phyloP scores from a whole-genome alignment of 805 yeast species.

The Martiniozyma abietophila region DNA sequence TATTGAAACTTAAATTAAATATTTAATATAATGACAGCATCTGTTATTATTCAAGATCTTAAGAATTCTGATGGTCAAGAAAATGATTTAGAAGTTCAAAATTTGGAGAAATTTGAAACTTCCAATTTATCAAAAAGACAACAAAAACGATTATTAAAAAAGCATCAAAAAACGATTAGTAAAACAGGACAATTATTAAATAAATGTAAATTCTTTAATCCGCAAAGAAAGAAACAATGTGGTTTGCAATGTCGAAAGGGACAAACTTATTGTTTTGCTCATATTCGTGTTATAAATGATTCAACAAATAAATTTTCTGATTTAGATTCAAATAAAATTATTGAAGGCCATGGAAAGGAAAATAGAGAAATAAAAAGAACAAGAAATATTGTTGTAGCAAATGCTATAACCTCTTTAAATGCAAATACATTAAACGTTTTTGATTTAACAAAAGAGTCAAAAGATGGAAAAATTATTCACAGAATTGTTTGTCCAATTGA shows the following conservation, averaged over 20 bases:
- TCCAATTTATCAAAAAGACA: not conserved
- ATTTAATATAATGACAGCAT: too few species aligned
- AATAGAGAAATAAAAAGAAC: not conserved
- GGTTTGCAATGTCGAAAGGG: constrained; percentile 47
- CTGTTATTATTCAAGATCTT: too few species aligned
- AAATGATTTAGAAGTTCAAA: too few species aligned
- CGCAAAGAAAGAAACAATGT: constrained; percentile 47
- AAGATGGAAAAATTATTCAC: constrained; percentile 22
- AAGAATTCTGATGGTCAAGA: not conserved
- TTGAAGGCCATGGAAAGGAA: constrained; percentile 2
- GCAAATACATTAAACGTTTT: constrained; percentile 10
- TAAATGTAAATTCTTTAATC: constrained; percentile 40
- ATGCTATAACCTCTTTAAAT: not conserved
- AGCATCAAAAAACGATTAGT: constrained; percentile 4
- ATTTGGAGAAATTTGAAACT: too few species aligned
- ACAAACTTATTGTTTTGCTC: constrained; percentile 54
- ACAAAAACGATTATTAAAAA: not conserved
- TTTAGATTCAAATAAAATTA: too few species aligned
- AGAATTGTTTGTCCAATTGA: constrained; percentile 74
- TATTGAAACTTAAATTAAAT: too few species aligned
- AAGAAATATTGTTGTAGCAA: not conserved
- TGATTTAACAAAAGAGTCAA: constrained; percentile 13
- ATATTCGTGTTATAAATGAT: constrained; percentile 20
- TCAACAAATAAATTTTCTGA: not conserved
- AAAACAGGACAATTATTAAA: constrained; percentile 6